Evolutionary conservation across 257 asterid genomes (phyloP).

Genomic region (Vinca minor): DNA sequence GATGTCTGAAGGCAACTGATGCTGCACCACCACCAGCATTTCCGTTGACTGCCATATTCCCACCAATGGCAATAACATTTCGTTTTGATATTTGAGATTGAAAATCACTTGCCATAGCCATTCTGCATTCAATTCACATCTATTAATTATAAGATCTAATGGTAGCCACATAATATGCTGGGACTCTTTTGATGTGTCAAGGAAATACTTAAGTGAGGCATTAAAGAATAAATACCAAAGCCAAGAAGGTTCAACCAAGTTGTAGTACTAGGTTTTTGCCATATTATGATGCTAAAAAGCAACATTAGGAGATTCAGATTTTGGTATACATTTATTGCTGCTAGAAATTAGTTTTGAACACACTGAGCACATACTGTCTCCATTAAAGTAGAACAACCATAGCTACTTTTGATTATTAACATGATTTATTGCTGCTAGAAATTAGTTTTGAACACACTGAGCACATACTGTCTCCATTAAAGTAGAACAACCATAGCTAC

Average conservation of each 20-base stretch:
- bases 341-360: neutral
- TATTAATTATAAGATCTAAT: slow-evolving; percentile 18
- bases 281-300: neutral
- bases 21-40: slow-evolving; percentile 82
- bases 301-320: neutral
- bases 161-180: neutral
- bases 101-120: slow-evolving; percentile 88
- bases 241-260: neutral
- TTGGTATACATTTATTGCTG: neutral
- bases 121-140: slow-evolving; percentile 43
- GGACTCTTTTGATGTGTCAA: neutral
- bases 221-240: neutral
- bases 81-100: slow-evolving; percentile 67
- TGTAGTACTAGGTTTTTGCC: neutral
- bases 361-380: neutral
- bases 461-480: neutral
- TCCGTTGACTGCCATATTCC: slow-evolving; percentile 67
- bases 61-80: slow-evolving; percentile 61
- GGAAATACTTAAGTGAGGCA: neutral
- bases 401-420: too few species aligned
- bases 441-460: neutral
- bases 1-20: slow-evolving; percentile 63
- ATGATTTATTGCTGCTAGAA: neutral
- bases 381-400: neutral
- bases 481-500: neutral